Base-by-base conservation (phyloP, 805 yeast genomes). In the Candida alai region DNA sequence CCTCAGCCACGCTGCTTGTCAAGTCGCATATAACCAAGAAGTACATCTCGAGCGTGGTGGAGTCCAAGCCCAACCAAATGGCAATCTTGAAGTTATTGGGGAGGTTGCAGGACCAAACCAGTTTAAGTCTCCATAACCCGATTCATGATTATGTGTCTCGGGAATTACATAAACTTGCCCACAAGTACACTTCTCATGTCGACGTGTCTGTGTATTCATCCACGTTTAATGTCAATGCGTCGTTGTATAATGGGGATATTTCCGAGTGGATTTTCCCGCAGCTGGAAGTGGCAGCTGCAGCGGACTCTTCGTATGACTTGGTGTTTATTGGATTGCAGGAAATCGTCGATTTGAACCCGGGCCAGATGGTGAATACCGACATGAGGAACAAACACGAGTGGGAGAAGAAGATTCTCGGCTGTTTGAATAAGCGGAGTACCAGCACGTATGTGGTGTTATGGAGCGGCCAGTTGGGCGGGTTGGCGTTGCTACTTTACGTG, bases 311-410 rank as follows among this genome's bases (percentile, higher is more conserved):
- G 20, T 76, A 84, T 23, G 96, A 90, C 48, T 55, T 89, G 2
- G 78, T 85, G 14, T 82, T 81, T 1, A 68, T 93, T 42, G 97
- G 96, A 2, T 65, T 93, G 24, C 95, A 93, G 56, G 98, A 93
- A 49, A 80, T 89, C 21, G 62, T 54, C 9, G 97, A 89, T 49
- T 63, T 93, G 28, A 76, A 80, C 2, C 82, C 93, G 0, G 86
- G 90, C 10, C 84, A 85, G 50, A 86, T 87, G 78, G 71, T 88
- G 37, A 77, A 82, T 25, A 77, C 85, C 1, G 95, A 93, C 49
- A 75, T 78, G 1, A 64, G 66, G 17, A 74, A 78, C 23, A 68
- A 77, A 37, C 55, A 60, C 10, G 70, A 65, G 41, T 83, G 93
- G 93, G 89, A 84, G 46, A 60, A 65, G 41, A 75, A 76, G 45